Evolutionary conservation across 23 red algal genomes (phyloP).

Genomic region (Chondrus crispus): DNA sequence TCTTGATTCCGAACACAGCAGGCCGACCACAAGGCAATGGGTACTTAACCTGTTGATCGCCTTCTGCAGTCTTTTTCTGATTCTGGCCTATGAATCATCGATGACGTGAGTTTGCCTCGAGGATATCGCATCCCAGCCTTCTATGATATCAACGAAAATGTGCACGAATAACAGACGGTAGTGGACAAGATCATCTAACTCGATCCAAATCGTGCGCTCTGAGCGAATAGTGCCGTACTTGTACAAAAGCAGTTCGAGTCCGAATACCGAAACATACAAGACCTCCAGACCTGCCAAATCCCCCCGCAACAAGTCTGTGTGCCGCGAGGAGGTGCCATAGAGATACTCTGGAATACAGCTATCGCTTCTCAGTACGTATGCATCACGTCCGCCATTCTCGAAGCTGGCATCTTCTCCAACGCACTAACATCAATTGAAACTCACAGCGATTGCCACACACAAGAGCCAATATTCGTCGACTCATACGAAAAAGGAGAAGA

Average conservation of each 20-base stretch:
- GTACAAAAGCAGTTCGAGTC: background rate
- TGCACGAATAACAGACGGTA: background rate
- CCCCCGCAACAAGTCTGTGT: constrained; percentile 17
- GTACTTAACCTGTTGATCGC: background rate
- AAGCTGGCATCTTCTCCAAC: too few species aligned
- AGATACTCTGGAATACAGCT: constrained; percentile 2
- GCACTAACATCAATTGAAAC: too few species aligned
- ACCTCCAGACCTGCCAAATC: constrained; percentile 32
- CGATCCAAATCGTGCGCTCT: background rate
- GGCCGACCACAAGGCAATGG: background rate
- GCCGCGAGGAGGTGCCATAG: background rate
- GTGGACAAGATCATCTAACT: background rate
- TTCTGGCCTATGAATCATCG: background rate
- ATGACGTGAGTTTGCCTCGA: background rate
- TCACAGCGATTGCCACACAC: too few species aligned
- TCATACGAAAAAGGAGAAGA: too few species aligned
- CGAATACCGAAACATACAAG: background rate
- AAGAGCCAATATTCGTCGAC: too few species aligned
- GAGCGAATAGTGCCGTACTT: background rate
- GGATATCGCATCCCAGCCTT: background rate
- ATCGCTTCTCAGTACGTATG: constrained; percentile 1
- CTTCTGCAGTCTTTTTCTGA: background rate
- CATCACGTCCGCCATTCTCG: too few species aligned
- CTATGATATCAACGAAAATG: background rate
- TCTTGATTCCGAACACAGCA: background rate